Base-by-base conservation (phyloP, 2,329 filamentous ascomycete genomes). In the Diplodia sapinea region DNA sequence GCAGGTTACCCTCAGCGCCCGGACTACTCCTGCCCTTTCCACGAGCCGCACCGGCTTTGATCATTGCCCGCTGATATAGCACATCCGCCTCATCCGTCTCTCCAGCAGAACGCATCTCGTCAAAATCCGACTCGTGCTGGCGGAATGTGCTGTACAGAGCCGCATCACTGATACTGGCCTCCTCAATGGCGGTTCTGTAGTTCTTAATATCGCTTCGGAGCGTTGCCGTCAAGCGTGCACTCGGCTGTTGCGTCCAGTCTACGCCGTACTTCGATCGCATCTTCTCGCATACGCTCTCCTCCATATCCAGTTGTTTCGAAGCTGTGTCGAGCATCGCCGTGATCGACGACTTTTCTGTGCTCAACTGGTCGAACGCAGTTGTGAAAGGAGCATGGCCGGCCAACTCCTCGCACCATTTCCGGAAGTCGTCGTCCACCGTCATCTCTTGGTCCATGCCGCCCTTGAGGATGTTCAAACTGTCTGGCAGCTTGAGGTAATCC, bases 211-310 rank as follows among this genome's bases (percentile, higher is more conserved):
- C 95, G 68, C 88, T 90, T 66, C 94, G 87, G 61, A 99, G 81
- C 0, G 94, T 98, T 4, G 91, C 89, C 1, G 94, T 99, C 50
- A 99, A 85, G 67, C 92, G 86, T 38, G 92, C 92, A 76, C 94
- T 98, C 12, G 95, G 95, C 75, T 99, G 95, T 74, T 99, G 95
- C 20, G 93, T 97, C 95, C 95, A 99, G 66, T 98, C 94, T 33
- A 85, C 86, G 66, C 94, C 94, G 77, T 98, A 98, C 78, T 99
- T 99, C 13, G 93, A 96, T 56, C 95, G 88, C 95, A 99, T 99
- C 83, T 98, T 99, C 79, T 99, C 95, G 77, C 95, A 99, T 0
- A 98, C 92, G 67, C 92, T 96, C 80, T 98, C 96, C 78, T 99
- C 95, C 88, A 95, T 93, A 72, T 99, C 95, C 51, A 99, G 82